Evolutionary conservation across 139 green algal genomes (phyloP).

Genomic region (Marvania coccoides): DNA sequence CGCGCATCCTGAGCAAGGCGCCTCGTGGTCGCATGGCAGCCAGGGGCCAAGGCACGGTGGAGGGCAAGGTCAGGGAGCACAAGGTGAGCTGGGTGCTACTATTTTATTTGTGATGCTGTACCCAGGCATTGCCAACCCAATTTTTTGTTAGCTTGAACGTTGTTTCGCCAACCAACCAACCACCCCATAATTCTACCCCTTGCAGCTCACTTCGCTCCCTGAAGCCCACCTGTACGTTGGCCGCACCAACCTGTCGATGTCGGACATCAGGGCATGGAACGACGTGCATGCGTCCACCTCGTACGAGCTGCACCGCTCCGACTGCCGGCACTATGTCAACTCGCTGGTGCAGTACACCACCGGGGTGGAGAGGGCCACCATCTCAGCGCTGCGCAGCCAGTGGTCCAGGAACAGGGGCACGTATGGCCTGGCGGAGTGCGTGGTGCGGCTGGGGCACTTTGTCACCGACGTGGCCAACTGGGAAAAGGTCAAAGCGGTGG

Average conservation of each 20-base stretch:
- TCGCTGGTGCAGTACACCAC: conserved; percentile 52
- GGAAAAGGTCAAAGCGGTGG: conserved; percentile 25
- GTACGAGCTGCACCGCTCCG: conserved; percentile 52
- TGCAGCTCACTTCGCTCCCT: conserved; percentile 33
- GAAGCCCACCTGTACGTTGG: conserved; percentile 46
- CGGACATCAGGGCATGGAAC: conserved; percentile 51
- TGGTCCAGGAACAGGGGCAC: background rate
- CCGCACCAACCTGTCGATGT: conserved; percentile 34
- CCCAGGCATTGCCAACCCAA: too few relatives aligned
- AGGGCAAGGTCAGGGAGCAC: conserved; percentile 35
- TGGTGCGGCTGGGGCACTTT: conserved; percentile 34
- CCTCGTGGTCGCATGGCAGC: background rate
- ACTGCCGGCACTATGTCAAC: conserved; percentile 65
- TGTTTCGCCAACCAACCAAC: too few relatives aligned
- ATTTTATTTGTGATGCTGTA: background rate
- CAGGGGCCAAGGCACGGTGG: background rate
- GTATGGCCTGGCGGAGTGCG: conserved; percentile 3
- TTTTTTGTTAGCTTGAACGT: too few relatives aligned
- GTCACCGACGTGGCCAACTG: conserved; percentile 47
- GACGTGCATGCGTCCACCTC: conserved; percentile 11
- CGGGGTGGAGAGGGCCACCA: conserved; percentile 33
- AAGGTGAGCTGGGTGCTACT: conserved; percentile 1
- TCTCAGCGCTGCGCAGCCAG: background rate
- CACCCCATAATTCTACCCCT: too few relatives aligned
- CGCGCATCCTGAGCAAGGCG: conserved; percentile 11